phyloP scores from a whole-genome alignment of 169 alveolate species.

The Plasmodium knowlesi region DNA sequence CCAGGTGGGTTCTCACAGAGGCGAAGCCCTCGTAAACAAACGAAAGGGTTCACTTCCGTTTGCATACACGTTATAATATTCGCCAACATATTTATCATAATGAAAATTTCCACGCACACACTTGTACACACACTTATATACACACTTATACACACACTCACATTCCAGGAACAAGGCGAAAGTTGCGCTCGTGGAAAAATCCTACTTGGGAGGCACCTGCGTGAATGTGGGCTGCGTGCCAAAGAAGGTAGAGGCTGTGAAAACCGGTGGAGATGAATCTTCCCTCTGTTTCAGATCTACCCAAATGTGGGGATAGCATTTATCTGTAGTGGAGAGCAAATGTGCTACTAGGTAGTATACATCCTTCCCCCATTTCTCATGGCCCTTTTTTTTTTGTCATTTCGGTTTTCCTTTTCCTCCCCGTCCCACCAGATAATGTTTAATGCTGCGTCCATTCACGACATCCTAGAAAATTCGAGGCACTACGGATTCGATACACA shows the following conservation, averaged over 20 bases:
- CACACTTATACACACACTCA: not conserved
- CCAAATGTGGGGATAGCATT: no score
- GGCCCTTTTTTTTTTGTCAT: not conserved
- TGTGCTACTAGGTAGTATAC: not conserved
- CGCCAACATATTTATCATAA: no score
- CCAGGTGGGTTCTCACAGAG: conserved; percentile 32
- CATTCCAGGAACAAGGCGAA: conserved; percentile 80
- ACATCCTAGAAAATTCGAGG: conserved; percentile 81
- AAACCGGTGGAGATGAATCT: not conserved
- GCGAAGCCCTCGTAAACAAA: not conserved
- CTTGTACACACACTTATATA: not conserved
- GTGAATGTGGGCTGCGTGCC: conserved; percentile 97
- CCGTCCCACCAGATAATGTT: conserved; percentile 83
- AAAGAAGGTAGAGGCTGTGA: conserved; percentile 86
- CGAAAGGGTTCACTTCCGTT: not conserved
- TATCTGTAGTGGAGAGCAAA: no score
- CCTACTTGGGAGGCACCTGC: conserved; percentile 94
- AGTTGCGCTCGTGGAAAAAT: conserved; percentile 89
- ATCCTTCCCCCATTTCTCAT: not conserved
- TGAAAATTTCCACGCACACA: not conserved
- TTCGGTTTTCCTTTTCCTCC: not conserved
- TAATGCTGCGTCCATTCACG: conserved; percentile 86
- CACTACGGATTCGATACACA: conserved; percentile 83
- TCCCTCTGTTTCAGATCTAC: no score
- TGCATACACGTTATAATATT: not conserved